phyloP scores from a whole-genome alignment of 164 flowering plant species.

The Liriodendron chinense region DNA sequence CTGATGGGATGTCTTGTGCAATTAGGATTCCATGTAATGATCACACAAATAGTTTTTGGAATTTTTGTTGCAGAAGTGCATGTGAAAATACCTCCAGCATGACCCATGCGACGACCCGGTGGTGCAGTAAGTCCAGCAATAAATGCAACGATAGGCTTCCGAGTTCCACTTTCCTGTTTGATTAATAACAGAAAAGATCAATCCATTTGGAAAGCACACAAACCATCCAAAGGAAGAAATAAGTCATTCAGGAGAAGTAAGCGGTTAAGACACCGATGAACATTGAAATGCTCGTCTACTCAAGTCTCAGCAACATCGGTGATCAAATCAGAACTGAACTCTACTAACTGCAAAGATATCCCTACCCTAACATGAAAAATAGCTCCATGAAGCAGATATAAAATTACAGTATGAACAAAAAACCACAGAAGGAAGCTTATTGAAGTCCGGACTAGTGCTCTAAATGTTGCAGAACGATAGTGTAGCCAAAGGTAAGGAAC shows the following conservation, averaged over 20 bases:
- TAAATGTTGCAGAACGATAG: neutral
- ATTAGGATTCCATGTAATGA: too few relatives aligned
- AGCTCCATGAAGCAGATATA: neutral
- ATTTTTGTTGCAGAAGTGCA: neutral
- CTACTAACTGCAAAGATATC: neutral
- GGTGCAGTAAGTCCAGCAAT: slow-evolving; percentile 99
- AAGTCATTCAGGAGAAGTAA: neutral
- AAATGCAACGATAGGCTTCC: slow-evolving; percentile 92
- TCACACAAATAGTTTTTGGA: neutral
- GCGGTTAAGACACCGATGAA: neutral
- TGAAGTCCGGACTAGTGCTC: neutral
- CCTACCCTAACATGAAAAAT: neutral
- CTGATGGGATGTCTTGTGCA: neutral
- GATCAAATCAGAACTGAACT: too few relatives aligned
- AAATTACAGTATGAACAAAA: neutral
- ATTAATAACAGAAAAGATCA: neutral
- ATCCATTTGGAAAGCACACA: neutral
- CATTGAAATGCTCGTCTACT: neutral
- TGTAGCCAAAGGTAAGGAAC: neutral
- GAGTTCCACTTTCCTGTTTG: slow-evolving; percentile 89
- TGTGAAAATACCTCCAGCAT: slow-evolving; percentile 82
- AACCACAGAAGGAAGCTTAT: neutral
- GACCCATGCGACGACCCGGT: slow-evolving; percentile 99
- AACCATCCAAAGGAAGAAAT: neutral
- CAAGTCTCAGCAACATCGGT: neutral